Conservation (phyloP, 2,329 filamentous ascomycete species). For the Trichoderma sp. region DNA sequence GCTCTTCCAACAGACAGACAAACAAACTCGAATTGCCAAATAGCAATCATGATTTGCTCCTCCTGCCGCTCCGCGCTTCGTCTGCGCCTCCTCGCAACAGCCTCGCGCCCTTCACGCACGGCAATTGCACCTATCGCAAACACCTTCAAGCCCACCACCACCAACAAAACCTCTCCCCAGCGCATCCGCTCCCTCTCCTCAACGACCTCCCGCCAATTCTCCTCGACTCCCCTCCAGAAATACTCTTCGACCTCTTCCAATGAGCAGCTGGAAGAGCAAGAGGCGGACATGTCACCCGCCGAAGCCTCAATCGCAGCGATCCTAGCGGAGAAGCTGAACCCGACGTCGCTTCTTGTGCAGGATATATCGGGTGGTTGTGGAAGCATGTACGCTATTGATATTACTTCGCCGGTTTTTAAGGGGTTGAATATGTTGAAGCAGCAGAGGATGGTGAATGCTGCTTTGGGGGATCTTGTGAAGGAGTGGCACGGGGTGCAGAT, state of each 20-base stretch:
- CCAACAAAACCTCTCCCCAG: background rate
- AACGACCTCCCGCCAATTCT: background rate
- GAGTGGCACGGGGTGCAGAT: constrained; percentile 81
- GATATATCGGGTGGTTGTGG: constrained; percentile 83
- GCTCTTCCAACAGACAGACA: background rate
- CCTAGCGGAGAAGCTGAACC: constrained; percentile 48
- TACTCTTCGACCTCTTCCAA: background rate
- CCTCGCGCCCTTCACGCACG: background rate
- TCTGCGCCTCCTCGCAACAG: background rate
- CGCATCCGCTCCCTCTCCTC: background rate
- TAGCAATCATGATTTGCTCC: constrained; percentile 22
- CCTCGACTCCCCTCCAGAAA: background rate
- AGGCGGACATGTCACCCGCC: constrained; percentile 43
- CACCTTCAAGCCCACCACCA: background rate
- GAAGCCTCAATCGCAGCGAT: constrained; percentile 60
- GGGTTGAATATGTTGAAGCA: constrained; percentile 75
- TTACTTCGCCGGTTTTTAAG: constrained; percentile 68
- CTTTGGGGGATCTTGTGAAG: constrained; percentile 73
- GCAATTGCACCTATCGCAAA: constrained; percentile 2
- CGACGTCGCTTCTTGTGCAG: constrained; percentile 61
- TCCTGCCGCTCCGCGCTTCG: constrained; percentile 23
- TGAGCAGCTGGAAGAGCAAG: constrained; percentile 16
- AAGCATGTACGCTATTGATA: constrained; percentile 82
- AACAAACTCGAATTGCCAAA: background rate
- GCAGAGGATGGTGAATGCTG: constrained; percentile 75